Evolutionary conservation across 495 filamentous ascomycete species (phyloP).

Genomic region (Podospora australis): DNA sequence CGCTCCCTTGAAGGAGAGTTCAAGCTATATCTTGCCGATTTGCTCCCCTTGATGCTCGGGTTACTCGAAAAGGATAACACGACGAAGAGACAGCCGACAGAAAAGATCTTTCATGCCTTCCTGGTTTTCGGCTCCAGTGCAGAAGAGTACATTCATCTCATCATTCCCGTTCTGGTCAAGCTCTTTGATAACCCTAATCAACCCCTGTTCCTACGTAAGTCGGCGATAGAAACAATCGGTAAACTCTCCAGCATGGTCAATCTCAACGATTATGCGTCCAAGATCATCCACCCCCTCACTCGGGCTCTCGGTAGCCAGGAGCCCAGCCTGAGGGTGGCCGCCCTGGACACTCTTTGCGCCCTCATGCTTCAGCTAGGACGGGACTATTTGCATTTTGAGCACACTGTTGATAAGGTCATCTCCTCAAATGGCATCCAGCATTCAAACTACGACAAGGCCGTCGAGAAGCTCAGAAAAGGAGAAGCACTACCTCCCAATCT

Average conservation of each 20-base stretch:
- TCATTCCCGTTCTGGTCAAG: constrained; percentile 90
- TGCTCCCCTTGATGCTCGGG: constrained; percentile 88
- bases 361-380: constrained; percentile 92
- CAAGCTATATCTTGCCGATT: constrained; percentile 80
- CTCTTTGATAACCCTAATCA: constrained; percentile 82
- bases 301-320: constrained; percentile 69
- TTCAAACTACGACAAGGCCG: constrained; percentile 81
- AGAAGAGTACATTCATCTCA: constrained; percentile 98
- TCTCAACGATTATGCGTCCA: constrained; percentile 90
- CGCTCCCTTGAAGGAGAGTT: constrained; percentile 93
- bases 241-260: constrained; percentile 96
- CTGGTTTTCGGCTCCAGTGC: constrained; percentile 92
- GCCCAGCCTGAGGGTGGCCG: constrained; percentile 66
- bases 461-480: constrained; percentile 86
- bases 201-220: constrained; percentile 69
- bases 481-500: constrained; percentile 92
- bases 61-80: constrained; percentile 83
- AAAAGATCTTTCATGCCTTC: constrained; percentile 90
- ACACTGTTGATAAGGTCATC: constrained; percentile 76
- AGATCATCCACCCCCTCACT: constrained; percentile 86
- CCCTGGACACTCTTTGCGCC: constrained; percentile 92
- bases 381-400: constrained; percentile 89
- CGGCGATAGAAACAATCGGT: constrained; percentile 89
- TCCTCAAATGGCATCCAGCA: constrained; percentile 67
- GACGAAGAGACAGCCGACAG: constrained; percentile 65